A percentile compares a stretch with the other conserved stretches of the same genome.
Conservation (phyloP, 2,329 filamentous ascomycete species). For the Alternaria consortialis region DNA sequence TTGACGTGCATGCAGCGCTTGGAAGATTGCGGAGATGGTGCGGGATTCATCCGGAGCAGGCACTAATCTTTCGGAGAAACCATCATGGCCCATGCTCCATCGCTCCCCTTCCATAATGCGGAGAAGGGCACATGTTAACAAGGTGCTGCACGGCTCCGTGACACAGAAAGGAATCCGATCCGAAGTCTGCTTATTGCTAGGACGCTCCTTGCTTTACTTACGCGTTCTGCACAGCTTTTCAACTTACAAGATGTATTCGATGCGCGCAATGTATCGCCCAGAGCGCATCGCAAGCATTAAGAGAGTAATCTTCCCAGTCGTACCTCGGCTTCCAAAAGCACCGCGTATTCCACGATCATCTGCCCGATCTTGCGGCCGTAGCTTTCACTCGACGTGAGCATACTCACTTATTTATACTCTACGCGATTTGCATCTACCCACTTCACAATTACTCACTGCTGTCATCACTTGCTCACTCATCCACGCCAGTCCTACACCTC, state of each 20-base stretch:
- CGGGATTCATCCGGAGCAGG: constrained; percentile 11
- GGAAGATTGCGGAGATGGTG: constrained; percentile 27
- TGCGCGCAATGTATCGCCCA: not conserved
- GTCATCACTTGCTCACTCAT: not conserved
- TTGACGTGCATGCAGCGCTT: constrained; percentile 28
- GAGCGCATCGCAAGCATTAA: not conserved
- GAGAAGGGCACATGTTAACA: constrained; percentile 10
- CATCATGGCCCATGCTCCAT: constrained; percentile 11
- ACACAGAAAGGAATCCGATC: not conserved
- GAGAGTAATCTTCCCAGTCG: constrained; percentile 22
- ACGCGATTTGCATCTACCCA: not conserved
- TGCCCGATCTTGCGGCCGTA: constrained; percentile 31
- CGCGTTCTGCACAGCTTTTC: not conserved
- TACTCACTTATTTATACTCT: constrained; percentile 12
- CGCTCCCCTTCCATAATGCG: not conserved
- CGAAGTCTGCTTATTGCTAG: not conserved
- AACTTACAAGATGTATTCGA: not conserved
- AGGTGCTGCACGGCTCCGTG: not conserved
- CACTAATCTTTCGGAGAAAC: not conserved
- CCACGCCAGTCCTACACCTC: constrained; percentile 1
- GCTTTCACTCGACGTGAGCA: constrained; percentile 26
- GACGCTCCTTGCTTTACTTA: not conserved
- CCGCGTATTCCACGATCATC: constrained; percentile 9
- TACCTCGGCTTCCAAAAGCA: constrained; percentile 32
- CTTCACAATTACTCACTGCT: not conserved